Base-by-base conservation (phyloP, 306 rosid species). In the Gleditsia sinensis region DNA sequence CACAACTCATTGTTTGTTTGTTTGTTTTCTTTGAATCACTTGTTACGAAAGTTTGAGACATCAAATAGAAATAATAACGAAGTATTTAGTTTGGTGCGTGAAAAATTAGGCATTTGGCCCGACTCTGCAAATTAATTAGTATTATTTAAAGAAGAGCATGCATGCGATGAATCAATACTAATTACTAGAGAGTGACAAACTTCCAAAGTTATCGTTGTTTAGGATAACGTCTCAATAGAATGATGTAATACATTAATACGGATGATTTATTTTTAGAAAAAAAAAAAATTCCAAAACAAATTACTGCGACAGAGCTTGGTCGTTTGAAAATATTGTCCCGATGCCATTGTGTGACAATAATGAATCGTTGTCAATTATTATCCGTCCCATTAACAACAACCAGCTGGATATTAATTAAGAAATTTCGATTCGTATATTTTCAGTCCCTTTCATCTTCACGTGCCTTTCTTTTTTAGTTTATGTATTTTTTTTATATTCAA, bases 361-460 rank as follows among this genome's bases (percentile, higher is more conserved):
- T 70, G 65, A 70, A 70, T 54, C 36, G 28, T 13, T 23, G 51
- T 70, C 64, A 70, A 23, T 70, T 54, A 57, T 39, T 36, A 33
- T 13, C 63, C 19, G 25, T 14, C 37, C 25, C 10, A 53, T 36
- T 37, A 54, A 70, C 20, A 39, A 24, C 45, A 9, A 12, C 53
- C 68, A 0, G n/a, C n/a, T n/a, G n/a, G n/a, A 0, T 37, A 6
- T 21, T 3, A 13, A 12, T 12, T 40, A 10, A 21, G 11, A 6
- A 61, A 23, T 13, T 11, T 25, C 20, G 30, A 11, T 21, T 43
- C 27, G 7, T 1, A 20, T 5, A 25, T 25, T 43, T 25, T 3
- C 4, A 7, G 4, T 66, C 39, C 7, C 20, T 66, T 24, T 66
- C 56, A 4, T 17, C 4, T 1, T 25, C 55, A 43, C 16, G 7